These are phyloP conservation scores for Kodamaea plutei DNA, from an alignment of 1,139 yeast species.

Conservation along the genomic window DNA sequence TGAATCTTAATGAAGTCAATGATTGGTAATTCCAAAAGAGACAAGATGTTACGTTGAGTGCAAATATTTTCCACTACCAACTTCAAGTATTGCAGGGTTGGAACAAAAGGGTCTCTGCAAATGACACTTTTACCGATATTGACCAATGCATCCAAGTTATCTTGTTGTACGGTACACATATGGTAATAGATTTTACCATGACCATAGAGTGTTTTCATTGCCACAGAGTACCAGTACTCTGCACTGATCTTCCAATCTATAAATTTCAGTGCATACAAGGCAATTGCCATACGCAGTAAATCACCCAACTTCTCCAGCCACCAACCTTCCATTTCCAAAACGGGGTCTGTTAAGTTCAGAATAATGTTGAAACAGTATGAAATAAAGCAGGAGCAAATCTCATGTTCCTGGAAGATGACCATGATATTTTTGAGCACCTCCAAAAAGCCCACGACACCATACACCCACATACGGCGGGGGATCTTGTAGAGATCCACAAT, in stretches of 20 bases:
- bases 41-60: slow-evolving; percentile 62
- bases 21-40: slow-evolving; percentile 54
- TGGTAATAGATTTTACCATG: slow-evolving; percentile 80
- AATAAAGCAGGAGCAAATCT: slow-evolving; percentile 45
- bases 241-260: slow-evolving; percentile 81
- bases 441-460: slow-evolving; percentile 71
- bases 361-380: slow-evolving; percentile 51
- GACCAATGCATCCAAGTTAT: slow-evolving; percentile 72
- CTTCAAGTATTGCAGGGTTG: slow-evolving; percentile 70
- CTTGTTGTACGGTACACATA: slow-evolving; percentile 79
- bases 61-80: slow-evolving; percentile 76
- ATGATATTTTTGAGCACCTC: slow-evolving; percentile 77
- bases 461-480: slow-evolving; percentile 78
- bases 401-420: slow-evolving; percentile 50
- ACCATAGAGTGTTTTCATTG: slow-evolving; percentile 69
- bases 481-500: slow-evolving; percentile 72
- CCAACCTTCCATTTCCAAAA: slow-evolving; percentile 65
- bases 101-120: slow-evolving; percentile 78
- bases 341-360: slow-evolving; percentile 49
- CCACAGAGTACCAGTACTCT: slow-evolving; percentile 69
- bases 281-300: slow-evolving; percentile 78
- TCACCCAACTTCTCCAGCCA: slow-evolving; percentile 77
- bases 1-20: slow-evolving; percentile 65
- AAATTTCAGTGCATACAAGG: slow-evolving; percentile 68
- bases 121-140: slow-evolving; percentile 74